Conservation (phyloP, 192 early-diverging fungal species). For the Jimgerdemannia lactiflua region DNA sequence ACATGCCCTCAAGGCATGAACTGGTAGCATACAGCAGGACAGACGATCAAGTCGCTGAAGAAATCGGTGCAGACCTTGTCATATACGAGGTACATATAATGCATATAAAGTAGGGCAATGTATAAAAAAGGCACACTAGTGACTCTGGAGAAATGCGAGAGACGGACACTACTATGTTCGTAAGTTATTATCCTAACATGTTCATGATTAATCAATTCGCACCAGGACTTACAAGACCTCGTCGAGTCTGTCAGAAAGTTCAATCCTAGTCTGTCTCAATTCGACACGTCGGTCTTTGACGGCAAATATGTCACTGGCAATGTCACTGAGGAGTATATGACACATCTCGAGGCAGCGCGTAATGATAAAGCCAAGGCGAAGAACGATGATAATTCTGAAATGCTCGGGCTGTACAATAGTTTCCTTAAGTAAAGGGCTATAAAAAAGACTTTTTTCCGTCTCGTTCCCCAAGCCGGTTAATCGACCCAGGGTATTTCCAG, state of each 20-base stretch:
- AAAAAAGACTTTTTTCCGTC: neutral
- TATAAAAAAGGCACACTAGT: neutral
- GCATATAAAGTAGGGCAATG: neutral
- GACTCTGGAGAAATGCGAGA: neutral
- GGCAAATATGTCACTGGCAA: slow-evolving; percentile 89
- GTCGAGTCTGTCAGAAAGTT: slow-evolving; percentile 82
- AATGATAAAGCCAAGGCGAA: slow-evolving; percentile 42
- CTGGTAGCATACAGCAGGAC: slow-evolving; percentile 80
- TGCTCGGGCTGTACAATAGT: slow-evolving; percentile 31
- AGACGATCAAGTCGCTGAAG: slow-evolving; percentile 83
- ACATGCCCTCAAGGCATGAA: slow-evolving; percentile 95
- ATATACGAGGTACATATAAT: slow-evolving; percentile 77
- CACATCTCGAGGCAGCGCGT: slow-evolving; percentile 45
- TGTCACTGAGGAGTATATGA: slow-evolving; percentile 67
- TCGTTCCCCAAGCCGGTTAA: too few relatives aligned
- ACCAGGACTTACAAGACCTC: slow-evolving; percentile 75
- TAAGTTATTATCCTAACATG: neutral
- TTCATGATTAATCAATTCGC: neutral
- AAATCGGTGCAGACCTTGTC: slow-evolving; percentile 92
- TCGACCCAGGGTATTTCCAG: too few relatives aligned
- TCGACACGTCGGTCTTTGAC: slow-evolving; percentile 98
- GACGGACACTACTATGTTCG: neutral
- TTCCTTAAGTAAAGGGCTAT: slow-evolving; percentile 14
- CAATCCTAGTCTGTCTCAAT: slow-evolving; percentile 76
- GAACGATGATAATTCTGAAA: slow-evolving; percentile 17